A percentile compares a stretch with the other conserved stretches of the same genome.
Conservation (phyloP, 2,329 filamentous ascomycete genomes). For the Cyphellophora europaea region DNA sequence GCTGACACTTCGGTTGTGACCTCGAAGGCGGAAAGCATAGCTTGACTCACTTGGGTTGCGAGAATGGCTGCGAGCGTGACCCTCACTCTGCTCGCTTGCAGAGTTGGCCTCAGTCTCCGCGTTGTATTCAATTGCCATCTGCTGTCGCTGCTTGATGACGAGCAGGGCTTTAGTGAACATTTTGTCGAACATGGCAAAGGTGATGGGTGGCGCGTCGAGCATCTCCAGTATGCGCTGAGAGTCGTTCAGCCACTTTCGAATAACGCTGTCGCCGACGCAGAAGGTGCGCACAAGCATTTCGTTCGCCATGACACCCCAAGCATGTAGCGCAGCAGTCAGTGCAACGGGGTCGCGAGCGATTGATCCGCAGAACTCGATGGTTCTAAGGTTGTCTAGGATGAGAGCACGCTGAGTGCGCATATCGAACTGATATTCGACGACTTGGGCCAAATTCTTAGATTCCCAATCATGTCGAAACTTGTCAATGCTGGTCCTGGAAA, state of each 20-base stretch:
- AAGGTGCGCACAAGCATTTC: constrained; percentile 42
- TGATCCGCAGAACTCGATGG: constrained; percentile 36
- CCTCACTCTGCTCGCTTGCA: too few species aligned
- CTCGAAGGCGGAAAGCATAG: too few species aligned
- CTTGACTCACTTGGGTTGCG: too few species aligned
- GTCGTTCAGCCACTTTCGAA: constrained; percentile 41
- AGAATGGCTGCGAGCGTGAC: neutral
- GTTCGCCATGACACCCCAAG: constrained; percentile 38
- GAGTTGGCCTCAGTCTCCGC: neutral
- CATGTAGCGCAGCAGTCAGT: constrained; percentile 37
- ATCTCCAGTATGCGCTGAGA: constrained; percentile 40
- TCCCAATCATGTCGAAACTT: constrained; percentile 32
- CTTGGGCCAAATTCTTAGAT: constrained; percentile 36
- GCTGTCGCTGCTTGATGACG: constrained; percentile 4
- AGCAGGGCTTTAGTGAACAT: constrained; percentile 23
- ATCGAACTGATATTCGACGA: constrained; percentile 44
- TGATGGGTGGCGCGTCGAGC: constrained; percentile 33
- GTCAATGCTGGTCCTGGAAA: constrained; percentile 29
- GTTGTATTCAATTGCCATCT: neutral
- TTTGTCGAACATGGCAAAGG: constrained; percentile 29
- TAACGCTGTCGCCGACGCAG: constrained; percentile 38
- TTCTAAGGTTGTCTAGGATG: constrained; percentile 35
- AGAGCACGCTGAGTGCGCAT: constrained; percentile 41
- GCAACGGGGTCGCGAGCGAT: constrained; percentile 28
- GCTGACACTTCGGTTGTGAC: constrained; percentile 5